Conservation (phyloP, 495 filamentous ascomycete genomes). For the Aspergillus bertholletiae region DNA sequence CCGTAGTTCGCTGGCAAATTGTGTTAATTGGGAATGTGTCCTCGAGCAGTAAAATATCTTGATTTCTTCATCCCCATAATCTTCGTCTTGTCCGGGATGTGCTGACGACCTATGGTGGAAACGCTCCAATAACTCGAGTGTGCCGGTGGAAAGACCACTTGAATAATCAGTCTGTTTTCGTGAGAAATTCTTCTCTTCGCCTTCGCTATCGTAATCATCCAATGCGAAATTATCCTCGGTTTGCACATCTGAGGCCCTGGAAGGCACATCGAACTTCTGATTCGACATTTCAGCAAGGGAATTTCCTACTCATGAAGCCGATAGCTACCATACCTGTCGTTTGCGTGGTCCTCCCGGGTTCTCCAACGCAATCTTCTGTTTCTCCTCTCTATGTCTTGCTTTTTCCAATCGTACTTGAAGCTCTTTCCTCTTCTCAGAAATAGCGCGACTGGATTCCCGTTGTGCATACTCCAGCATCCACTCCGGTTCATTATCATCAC, state of each 20-base stretch:
- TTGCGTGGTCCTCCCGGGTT: conserved; percentile 45
- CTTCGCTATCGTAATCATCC: conserved; percentile 77
- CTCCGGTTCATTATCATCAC: conserved; percentile 72
- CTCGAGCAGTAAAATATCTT: conserved; percentile 94
- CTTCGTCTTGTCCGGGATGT: conserved; percentile 42
- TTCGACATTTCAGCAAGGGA: conserved; percentile 3
- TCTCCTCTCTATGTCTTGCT: conserved; percentile 66
- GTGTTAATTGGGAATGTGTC: conserved; percentile 91
- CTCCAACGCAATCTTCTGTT: conserved; percentile 46
- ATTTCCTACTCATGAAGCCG: not conserved
- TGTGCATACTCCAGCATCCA: conserved; percentile 83
- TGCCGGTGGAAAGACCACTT: conserved; percentile 40
- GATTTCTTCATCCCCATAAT: conserved; percentile 52
- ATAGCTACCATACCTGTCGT: conserved; percentile 40
- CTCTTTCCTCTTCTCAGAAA: conserved; percentile 62
- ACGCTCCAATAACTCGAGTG: conserved; percentile 36
- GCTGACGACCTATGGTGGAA: conserved; percentile 33
- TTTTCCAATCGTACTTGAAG: conserved; percentile 67
- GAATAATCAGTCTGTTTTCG: conserved; percentile 16
- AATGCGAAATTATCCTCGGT: conserved; percentile 74
- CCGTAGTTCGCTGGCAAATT: conserved; percentile 87
- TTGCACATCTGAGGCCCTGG: conserved; percentile 31
- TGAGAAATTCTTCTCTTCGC: conserved; percentile 30
- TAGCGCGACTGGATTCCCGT: conserved; percentile 61
- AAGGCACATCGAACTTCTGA: conserved; percentile 31